phyloP scores from a whole-genome alignment of 2,329 filamentous ascomycete species.

The Neophaeococcomyces aloes region DNA sequence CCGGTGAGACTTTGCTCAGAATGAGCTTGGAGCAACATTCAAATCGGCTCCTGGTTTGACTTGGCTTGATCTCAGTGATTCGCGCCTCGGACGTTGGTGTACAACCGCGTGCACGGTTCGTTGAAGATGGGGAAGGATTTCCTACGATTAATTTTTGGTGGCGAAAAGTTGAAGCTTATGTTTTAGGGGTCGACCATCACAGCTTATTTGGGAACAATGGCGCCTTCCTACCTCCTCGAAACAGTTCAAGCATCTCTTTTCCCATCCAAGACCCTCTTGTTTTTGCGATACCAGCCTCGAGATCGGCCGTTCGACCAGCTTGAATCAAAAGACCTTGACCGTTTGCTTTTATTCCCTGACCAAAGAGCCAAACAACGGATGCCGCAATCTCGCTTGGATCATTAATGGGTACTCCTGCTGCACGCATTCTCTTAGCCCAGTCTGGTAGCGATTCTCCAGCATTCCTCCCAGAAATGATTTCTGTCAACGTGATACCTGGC shows the following conservation, averaged over 20 bases:
- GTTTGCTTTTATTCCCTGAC: constrained; percentile 34
- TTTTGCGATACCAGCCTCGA: constrained; percentile 39
- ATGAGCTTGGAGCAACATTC: too few species aligned
- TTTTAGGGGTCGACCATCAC: constrained; percentile 4
- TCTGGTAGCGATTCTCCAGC: constrained; percentile 27
- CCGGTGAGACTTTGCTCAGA: too few species aligned
- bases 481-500: constrained; percentile 40
- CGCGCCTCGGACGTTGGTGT: too few species aligned
- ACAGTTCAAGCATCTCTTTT: constrained; percentile 41
- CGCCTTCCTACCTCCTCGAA: constrained; percentile 33
- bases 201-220: constrained; percentile 24
- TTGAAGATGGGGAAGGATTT: background rate
- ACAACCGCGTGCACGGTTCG: too few species aligned
- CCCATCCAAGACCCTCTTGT: constrained; percentile 39
- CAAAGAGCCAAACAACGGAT: constrained; percentile 37
- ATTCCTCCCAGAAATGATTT: constrained; percentile 30
- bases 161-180: background rate
- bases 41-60: too few species aligned
- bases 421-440: constrained; percentile 36
- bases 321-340: constrained; percentile 39
- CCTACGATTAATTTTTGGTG: background rate
- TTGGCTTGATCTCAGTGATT: too few species aligned
- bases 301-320: constrained; percentile 32
- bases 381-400: constrained; percentile 35
- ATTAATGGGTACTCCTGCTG: constrained; percentile 39